Evolutionary conservation across 306 rosid species (phyloP).

Genomic region (Medicago truncatula): MtrunA17r5.0-ANR NC_053045.1:43504501-43505000

Average conservation of each 20-base stretch:
- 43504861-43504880: conserved; percentile 68
- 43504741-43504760: conserved; percentile 35
- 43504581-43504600: conserved; percentile 97
- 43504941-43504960: conserved; percentile 64
- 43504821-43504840: conserved; percentile 76
- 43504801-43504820: conserved; percentile 88
- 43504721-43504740: conserved; percentile 10
- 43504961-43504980: conserved; percentile 72
- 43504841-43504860: conserved; percentile 74
- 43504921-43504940: conserved; percentile 83
- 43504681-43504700: neutral
- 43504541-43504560: conserved; percentile 77
- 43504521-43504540: conserved; percentile 95
- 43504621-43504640: conserved; percentile 26
- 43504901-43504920: conserved; percentile 65
- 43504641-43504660: neutral
- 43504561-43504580: conserved; percentile 95
- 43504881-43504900: conserved; percentile 79
- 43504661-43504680: neutral
- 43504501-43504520: conserved; percentile 90
- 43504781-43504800: conserved; percentile 99
- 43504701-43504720: conserved; percentile 5
- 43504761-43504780: conserved; percentile 87
- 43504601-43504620: conserved; percentile 35
- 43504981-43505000: conserved; percentile 72